A percentile compares a stretch with the other conserved stretches of the same genome.
Evolutionary conservation across 768 basidiomycete genomes (phyloP).

Genomic region (Artomyces pyxidatus): DNA sequence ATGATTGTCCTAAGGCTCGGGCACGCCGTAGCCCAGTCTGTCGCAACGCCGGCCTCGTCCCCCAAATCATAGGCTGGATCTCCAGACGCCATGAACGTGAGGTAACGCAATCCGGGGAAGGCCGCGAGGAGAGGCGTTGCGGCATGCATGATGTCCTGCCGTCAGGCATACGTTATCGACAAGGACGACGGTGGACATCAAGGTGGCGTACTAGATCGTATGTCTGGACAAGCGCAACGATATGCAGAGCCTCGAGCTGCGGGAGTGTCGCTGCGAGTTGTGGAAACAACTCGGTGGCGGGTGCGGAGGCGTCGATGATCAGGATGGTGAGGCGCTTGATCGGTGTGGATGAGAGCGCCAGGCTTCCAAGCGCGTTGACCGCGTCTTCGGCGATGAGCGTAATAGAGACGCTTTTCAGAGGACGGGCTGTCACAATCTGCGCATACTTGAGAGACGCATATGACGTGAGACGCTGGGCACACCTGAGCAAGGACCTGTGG

Average conservation of each 20-base stretch:
- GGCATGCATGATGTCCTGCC: conserved; percentile 35
- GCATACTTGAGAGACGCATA: too few species aligned
- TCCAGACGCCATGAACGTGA: conserved; percentile 52
- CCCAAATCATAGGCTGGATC: conserved; percentile 13
- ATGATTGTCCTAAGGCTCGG: conserved; percentile 58
- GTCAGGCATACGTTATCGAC: conserved; percentile 1
- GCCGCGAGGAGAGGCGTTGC: conserved; percentile 30
- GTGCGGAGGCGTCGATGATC: conserved; percentile 40
- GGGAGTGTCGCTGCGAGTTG: conserved; percentile 42
- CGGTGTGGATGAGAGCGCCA: conserved; percentile 30
- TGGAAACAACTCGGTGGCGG: conserved; percentile 36
- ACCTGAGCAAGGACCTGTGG: conserved; percentile 30
- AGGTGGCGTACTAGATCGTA: conserved; percentile 35
- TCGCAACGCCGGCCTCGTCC: conserved; percentile 45
- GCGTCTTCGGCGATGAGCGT: conserved; percentile 39
- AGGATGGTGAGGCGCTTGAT: conserved; percentile 48
- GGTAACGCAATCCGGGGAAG: conserved; percentile 37
- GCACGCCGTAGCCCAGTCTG: conserved; percentile 47
- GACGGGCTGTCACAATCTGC: conserved; percentile 37
- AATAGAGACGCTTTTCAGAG: conserved; percentile 43
- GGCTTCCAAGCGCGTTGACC: conserved; percentile 34
- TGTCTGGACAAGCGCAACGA: conserved; percentile 46
- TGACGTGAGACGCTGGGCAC: too few species aligned
- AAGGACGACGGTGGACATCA: neutral
- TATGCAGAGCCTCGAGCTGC: conserved; percentile 49